Evolutionary conservation across 441 rosid genomes (phyloP).

Genomic region (Adansonia gregorii): DNA sequence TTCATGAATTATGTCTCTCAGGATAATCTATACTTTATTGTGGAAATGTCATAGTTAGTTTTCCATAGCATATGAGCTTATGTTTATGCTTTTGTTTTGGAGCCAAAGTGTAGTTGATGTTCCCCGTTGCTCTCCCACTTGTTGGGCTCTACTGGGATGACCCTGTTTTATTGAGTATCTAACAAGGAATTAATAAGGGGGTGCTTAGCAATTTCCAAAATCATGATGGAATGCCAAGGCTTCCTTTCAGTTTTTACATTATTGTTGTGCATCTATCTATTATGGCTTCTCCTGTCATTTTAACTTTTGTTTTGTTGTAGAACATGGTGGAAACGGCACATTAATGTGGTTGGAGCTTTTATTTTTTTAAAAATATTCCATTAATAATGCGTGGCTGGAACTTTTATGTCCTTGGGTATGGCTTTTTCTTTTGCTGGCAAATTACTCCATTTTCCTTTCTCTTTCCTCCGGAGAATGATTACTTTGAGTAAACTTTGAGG

Average conservation of each 20-base stretch:
- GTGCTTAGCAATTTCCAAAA: constrained; percentile 11
- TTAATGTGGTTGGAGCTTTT: constrained; percentile 39
- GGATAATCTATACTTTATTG: not conserved
- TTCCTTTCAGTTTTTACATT: not conserved
- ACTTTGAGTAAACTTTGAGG: constrained; percentile 24
- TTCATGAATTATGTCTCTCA: not conserved
- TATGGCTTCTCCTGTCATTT: not conserved
- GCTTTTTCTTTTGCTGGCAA: constrained; percentile 25
- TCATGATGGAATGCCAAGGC: not conserved
- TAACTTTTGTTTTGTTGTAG: constrained; percentile 42
- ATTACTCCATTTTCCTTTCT: constrained; percentile 24
- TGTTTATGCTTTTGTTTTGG: not conserved
- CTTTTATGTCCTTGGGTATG: constrained; percentile 20
- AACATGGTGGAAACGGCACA: constrained; percentile 54
- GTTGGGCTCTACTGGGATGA: constrained; percentile 5
- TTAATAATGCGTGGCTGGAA: constrained; percentile 42
- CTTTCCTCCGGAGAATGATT: constrained; percentile 23
- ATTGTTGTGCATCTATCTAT: not conserved
- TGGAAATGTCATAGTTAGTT: not conserved
- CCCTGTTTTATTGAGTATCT: not conserved
- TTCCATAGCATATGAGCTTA: not conserved
- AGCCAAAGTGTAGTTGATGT: constrained; percentile 12
- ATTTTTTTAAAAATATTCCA: constrained; percentile 25
- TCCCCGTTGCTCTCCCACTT: not conserved
- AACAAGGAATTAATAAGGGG: not conserved